Conservation (phyloP, 2,329 filamentous ascomycete species). For the Basipetospora chlamydospora region DNA sequence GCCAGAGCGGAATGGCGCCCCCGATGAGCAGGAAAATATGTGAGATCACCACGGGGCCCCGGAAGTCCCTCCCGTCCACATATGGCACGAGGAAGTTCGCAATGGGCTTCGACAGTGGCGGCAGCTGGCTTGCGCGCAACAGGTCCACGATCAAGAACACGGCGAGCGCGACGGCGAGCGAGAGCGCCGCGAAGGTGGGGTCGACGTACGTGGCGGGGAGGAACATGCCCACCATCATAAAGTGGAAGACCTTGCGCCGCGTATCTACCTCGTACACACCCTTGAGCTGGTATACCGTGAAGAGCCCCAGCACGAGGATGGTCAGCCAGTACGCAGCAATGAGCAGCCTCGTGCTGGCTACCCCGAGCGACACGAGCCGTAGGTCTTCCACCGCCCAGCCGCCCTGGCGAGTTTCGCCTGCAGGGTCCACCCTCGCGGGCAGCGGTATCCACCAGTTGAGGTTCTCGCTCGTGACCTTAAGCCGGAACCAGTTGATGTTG, state of each 20-base stretch:
- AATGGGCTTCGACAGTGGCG: constrained; percentile 74
- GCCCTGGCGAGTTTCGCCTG: constrained; percentile 32
- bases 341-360: constrained; percentile 68
- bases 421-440: constrained; percentile 27
- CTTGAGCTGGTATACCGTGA: constrained; percentile 60
- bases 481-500: constrained; percentile 56
- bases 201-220: constrained; percentile 78
- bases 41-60: constrained; percentile 86
- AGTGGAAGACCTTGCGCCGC: constrained; percentile 90
- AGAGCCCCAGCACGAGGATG: constrained; percentile 57
- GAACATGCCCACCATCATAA: constrained; percentile 96
- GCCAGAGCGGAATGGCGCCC: constrained; percentile 88
- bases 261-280: constrained; percentile 84
- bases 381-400: constrained; percentile 43
- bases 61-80: constrained; percentile 82
- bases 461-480: constrained; percentile 52
- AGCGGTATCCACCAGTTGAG: constrained; percentile 65
- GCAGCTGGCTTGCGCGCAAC: constrained; percentile 78
- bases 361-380: constrained; percentile 51
- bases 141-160: constrained; percentile 83
- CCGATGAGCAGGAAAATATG: constrained; percentile 94
- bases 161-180: constrained; percentile 63
- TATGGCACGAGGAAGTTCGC: constrained; percentile 83
- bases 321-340: constrained; percentile 59
- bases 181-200: constrained; percentile 67